A percentile compares a stretch with the other conserved stretches of the same genome.
Evolutionary conservation across 306 rosid species (phyloP).

Genomic region (Prunus campanulata): DNA sequence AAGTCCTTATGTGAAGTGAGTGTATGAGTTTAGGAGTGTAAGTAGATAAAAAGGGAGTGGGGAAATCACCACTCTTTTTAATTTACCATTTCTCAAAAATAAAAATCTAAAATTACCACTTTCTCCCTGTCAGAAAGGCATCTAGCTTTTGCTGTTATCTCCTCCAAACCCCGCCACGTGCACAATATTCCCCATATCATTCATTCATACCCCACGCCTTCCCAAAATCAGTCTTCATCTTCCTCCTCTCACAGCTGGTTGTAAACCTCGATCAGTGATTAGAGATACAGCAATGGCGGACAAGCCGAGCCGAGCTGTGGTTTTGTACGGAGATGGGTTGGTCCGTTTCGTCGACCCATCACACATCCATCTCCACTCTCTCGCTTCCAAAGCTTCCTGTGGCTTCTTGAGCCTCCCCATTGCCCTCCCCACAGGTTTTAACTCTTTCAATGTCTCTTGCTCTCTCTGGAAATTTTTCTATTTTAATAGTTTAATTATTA

Average conservation of each 20-base stretch:
- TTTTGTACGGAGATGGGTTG: constrained; percentile 71
- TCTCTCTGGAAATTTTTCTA: not conserved
- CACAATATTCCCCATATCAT: not conserved
- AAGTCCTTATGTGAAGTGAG: too few species aligned
- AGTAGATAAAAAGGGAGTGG: too few species aligned
- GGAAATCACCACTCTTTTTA: too few species aligned
- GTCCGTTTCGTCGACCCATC: constrained; percentile 52
- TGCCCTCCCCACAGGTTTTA: constrained; percentile 59
- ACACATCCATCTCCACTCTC: constrained; percentile 60
- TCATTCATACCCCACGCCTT: not conserved
- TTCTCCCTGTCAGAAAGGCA: not conserved
- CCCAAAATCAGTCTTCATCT: not conserved
- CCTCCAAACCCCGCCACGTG: constrained; percentile 1
- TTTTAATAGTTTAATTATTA: not conserved
- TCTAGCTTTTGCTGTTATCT: not conserved
- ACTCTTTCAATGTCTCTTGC: not conserved
- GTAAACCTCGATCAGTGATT: not conserved
- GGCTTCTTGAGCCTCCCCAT: constrained; percentile 68
- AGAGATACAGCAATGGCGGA: constrained; percentile 60
- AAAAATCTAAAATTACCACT: not conserved
- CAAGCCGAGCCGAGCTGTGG: constrained; percentile 79
- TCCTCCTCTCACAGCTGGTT: not conserved
- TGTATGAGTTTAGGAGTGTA: too few species aligned
- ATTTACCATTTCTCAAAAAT: not conserved
- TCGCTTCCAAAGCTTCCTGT: constrained; percentile 61